These are phyloP conservation scores for Flaveria linearis DNA, from an alignment of 129 eudicot genomes.

Conservation along the genomic window DNA sequence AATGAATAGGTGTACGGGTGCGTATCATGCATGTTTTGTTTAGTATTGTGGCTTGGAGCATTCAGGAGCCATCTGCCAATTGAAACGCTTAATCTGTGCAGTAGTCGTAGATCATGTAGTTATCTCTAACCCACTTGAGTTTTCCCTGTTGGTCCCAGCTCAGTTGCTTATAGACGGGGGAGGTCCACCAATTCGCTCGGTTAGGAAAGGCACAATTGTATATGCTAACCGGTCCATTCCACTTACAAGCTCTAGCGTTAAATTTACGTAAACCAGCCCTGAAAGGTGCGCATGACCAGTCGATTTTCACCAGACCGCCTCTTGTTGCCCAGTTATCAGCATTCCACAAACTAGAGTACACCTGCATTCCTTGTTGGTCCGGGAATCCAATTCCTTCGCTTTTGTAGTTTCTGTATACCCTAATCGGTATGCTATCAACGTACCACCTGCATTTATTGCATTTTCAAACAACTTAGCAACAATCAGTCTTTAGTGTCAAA, in stretches of 20 bases:
- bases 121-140: slow-evolving; percentile 49
- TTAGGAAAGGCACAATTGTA: slow-evolving; percentile 35
- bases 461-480: not conserved
- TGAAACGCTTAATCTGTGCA: slow-evolving; percentile 51
- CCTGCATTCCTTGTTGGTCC: slow-evolving; percentile 61
- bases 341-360: slow-evolving; percentile 70
- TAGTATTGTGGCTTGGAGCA: slow-evolving; percentile 53
- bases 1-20: no score
- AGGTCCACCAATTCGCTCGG: slow-evolving; percentile 54
- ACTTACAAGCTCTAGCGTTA: slow-evolving; percentile 48
- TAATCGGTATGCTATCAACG: slow-evolving; percentile 54
- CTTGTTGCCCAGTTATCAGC: slow-evolving; percentile 77
- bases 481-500: no score
- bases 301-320: slow-evolving; percentile 55
- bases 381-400: slow-evolving; percentile 57
- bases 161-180: slow-evolving; percentile 35
- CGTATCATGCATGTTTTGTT: no score
- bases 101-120: slow-evolving; percentile 56
- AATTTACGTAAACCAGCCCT: slow-evolving; percentile 41
- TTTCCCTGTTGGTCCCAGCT: slow-evolving; percentile 36
- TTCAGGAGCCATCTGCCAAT: slow-evolving; percentile 55
- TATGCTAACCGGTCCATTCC: slow-evolving; percentile 43
- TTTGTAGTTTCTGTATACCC: slow-evolving; percentile 64
- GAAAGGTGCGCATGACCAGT: slow-evolving; percentile 67
- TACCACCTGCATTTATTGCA: slow-evolving; percentile 50